These are phyloP conservation scores for Vanderwaltozyma polyspora DNA, from an alignment of 805 yeast species.

Conservation along the genomic window DNA sequence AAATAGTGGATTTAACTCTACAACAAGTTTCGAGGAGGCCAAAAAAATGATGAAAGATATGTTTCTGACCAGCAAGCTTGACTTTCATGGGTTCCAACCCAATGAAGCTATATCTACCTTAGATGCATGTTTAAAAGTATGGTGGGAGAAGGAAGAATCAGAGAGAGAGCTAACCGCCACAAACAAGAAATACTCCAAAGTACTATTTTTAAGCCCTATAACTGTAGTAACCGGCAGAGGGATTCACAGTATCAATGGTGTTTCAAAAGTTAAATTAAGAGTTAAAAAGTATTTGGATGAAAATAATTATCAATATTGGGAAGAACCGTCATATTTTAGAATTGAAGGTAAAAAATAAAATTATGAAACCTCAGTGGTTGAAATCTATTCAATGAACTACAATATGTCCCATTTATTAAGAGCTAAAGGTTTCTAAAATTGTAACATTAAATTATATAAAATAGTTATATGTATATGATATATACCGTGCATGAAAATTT, in stretches of 20 bases:
- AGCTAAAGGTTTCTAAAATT: too few species aligned
- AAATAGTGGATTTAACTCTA: too few species aligned
- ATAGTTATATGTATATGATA: too few species aligned
- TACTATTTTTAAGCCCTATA: slow-evolving; percentile 33
- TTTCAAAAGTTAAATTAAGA: slow-evolving; percentile 35
- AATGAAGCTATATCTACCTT: slow-evolving; percentile 35
- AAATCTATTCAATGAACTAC: too few species aligned
- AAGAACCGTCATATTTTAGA: slow-evolving; percentile 33
- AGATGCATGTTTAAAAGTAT: slow-evolving; percentile 29
- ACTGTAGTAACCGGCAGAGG: slow-evolving; percentile 59
- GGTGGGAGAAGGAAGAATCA: slow-evolving; percentile 55
- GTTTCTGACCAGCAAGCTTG: slow-evolving; percentile 27
- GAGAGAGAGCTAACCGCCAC: slow-evolving; percentile 34
- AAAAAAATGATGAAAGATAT: slow-evolving; percentile 9
- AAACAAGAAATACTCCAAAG: slow-evolving; percentile 27
- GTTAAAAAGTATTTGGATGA: slow-evolving; percentile 32
- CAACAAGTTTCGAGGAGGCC: too few species aligned
- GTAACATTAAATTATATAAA: too few species aligned
- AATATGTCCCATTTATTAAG: too few species aligned
- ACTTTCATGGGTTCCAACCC: slow-evolving; percentile 47
- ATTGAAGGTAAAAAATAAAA: slow-evolving; percentile 33
- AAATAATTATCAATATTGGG: slow-evolving; percentile 35
- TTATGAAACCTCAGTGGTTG: too few species aligned
- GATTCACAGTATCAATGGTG: slow-evolving; percentile 50
- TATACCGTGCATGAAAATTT: too few species aligned